Evolutionary conservation across 176 grass and related monocot species (phyloP).

Genomic region (Phyllostachys edulis): DNA sequence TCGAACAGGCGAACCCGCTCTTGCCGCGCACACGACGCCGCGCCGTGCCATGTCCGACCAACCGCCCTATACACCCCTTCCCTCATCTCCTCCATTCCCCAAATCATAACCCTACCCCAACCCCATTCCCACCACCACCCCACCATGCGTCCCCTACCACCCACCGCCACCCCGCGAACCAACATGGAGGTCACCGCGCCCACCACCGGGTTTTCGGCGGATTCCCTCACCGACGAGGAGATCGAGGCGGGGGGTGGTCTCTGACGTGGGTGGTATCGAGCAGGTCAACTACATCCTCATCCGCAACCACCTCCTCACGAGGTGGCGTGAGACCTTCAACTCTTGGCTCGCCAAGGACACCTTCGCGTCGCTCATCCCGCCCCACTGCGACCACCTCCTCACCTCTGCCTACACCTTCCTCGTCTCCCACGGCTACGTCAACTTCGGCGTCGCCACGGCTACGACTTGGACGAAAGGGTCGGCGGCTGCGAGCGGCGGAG

Average conservation of each 20-base stretch:
- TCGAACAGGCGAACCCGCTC: background rate
- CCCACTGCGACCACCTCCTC: slow-evolving; percentile 76
- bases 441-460: slow-evolving; percentile 80
- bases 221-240: slow-evolving; percentile 98
- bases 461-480: no score
- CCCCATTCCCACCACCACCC: slow-evolving; percentile 5
- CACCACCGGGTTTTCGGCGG: slow-evolving; percentile 78
- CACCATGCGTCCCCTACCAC: slow-evolving; percentile 14
- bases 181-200: slow-evolving; percentile 88
- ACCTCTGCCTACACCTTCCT: slow-evolving; percentile 85
- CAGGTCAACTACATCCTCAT: slow-evolving; percentile 99
- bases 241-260: slow-evolving; percentile 91
- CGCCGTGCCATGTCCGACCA: slow-evolving; percentile 77
- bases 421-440: slow-evolving; percentile 78
- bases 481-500: no score
- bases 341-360: slow-evolving; percentile 77
- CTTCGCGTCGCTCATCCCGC: slow-evolving; percentile 63
- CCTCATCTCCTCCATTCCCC: slow-evolving; percentile 33
- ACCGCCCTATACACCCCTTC: slow-evolving; percentile 27
- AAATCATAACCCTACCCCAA: slow-evolving; percentile 36
- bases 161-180: slow-evolving; percentile 51
- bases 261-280: slow-evolving; percentile 89
- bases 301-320: slow-evolving; percentile 80
- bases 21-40: background rate
- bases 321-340: slow-evolving; percentile 80